These are phyloP conservation scores for Claviceps pazoutovae DNA, from an alignment of 2,329 filamentous ascomycete species.

Conservation along the genomic window DNA sequence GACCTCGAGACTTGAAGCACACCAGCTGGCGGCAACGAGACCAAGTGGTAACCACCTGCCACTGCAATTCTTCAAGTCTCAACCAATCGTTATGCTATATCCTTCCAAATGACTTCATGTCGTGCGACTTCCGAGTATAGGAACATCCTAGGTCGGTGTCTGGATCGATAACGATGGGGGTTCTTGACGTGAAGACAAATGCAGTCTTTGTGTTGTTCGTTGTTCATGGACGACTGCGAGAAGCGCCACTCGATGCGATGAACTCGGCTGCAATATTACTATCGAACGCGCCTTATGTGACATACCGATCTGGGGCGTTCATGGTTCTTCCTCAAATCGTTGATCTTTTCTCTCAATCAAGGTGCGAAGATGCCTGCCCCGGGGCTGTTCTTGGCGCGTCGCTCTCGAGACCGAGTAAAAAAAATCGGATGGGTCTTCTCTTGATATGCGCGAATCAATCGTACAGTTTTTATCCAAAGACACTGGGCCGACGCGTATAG, in stretches of 20 bases:
- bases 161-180: background rate
- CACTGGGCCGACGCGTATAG: background rate
- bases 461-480: slow-evolving; percentile 2
- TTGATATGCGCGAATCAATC: background rate
- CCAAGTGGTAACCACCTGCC: slow-evolving; percentile 1
- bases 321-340: slow-evolving; percentile 20
- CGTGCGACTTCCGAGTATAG: background rate
- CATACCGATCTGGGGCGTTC: slow-evolving; percentile 45
- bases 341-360: background rate
- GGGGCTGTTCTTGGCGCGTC: background rate
- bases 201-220: background rate
- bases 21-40: background rate
- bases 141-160: background rate
- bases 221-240: background rate
- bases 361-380: background rate
- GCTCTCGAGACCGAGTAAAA: background rate
- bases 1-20: background rate
- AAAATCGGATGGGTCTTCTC: background rate
- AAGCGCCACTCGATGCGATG: background rate
- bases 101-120: background rate
- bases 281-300: slow-evolving; percentile 4
- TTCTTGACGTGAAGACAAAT: background rate
- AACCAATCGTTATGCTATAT: background rate
- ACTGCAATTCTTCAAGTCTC: background rate
- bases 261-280: background rate